A percentile compares a stretch with the other conserved stretches of the same genome.
These are phyloP conservation scores for Quercus gilva DNA, from an alignment of 306 rosid species.

Conservation along the genomic window DNA sequence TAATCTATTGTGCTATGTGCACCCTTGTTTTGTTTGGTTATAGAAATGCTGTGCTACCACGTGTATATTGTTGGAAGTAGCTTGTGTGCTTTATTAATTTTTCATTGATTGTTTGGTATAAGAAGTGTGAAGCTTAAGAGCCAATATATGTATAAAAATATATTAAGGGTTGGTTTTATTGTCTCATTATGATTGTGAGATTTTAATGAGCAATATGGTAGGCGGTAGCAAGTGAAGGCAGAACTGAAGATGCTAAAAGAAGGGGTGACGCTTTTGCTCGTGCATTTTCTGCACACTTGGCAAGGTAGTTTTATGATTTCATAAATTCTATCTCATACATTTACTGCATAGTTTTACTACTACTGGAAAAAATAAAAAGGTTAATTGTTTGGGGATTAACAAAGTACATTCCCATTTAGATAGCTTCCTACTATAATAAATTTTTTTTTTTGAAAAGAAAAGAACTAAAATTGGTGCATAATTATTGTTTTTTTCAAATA, in stretches of 20 bases:
- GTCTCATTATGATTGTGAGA: slow-evolving; percentile 26
- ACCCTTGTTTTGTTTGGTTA: slow-evolving; percentile 13
- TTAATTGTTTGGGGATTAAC: not conserved
- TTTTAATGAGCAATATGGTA: slow-evolving; percentile 34
- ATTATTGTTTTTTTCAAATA: no score
- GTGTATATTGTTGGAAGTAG: slow-evolving; percentile 15
- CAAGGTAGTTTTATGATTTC: slow-evolving; percentile 50
- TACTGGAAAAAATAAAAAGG: not conserved
- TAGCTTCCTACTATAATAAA: slow-evolving; percentile 11
- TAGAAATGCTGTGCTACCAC: slow-evolving; percentile 11
- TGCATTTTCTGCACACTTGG: slow-evolving; percentile 94
- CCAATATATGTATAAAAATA: not conserved
- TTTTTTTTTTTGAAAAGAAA: no score
- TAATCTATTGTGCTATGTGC: not conserved
- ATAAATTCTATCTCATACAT: slow-evolving; percentile 1
- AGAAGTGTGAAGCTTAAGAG: not conserved
- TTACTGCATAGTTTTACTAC: not conserved
- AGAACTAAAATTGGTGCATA: no score
- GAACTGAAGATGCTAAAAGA: slow-evolving; percentile 96
- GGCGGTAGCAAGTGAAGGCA: slow-evolving; percentile 99
- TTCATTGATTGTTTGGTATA: not conserved
- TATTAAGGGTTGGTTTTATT: not conserved
- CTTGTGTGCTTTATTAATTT: not conserved
- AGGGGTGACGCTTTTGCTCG: slow-evolving; percentile 97
- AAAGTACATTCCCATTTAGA: slow-evolving; percentile 10